phyloP scores from a whole-genome alignment of 2,329 filamentous ascomycete genomes.

The Fusarium graminum region DNA sequence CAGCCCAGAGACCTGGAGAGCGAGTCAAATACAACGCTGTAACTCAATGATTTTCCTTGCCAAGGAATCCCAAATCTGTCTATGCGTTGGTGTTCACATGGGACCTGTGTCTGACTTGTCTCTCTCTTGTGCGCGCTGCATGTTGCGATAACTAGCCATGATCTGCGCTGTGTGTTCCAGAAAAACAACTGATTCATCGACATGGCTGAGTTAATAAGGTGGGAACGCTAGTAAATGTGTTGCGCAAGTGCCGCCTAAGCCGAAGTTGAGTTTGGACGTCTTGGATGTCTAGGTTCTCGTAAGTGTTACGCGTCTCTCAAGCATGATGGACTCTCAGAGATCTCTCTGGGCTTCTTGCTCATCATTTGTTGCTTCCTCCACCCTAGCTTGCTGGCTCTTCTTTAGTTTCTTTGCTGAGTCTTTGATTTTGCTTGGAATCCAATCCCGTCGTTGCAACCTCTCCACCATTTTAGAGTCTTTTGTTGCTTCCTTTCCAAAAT shows the following conservation, averaged over 20 bases:
- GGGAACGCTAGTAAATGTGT: conserved; percentile 31
- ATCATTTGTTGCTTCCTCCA: background rate
- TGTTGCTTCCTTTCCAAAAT: conserved; percentile 40
- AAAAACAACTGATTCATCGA: conserved; percentile 14
- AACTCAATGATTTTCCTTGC: conserved; percentile 17
- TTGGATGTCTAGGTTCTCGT: conserved; percentile 13
- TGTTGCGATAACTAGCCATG: conserved; percentile 30
- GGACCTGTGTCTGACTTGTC: background rate
- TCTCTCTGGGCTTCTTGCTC: background rate
- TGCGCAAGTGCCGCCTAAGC: conserved; percentile 42
- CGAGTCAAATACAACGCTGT: conserved; percentile 10
- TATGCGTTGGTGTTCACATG: background rate
- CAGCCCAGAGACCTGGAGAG: conserved; percentile 4
- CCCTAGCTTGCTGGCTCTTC: background rate
- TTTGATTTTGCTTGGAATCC: conserved; percentile 37
- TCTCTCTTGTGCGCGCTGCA: conserved; percentile 17
- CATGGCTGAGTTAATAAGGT: conserved; percentile 38
- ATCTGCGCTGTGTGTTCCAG: conserved; percentile 22
- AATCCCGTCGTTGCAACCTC: conserved; percentile 29
- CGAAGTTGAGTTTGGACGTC: conserved; percentile 17
- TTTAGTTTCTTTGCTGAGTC: background rate
- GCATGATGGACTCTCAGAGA: background rate
- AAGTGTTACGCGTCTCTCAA: conserved; percentile 23
- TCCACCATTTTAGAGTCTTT: conserved; percentile 21
- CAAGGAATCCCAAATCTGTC: conserved; percentile 4